A percentile compares a stretch with the other conserved stretches of the same genome.
Conservation (phyloP, 306 rosid genomes). For the Chamaecrista fasciculata region DNA sequence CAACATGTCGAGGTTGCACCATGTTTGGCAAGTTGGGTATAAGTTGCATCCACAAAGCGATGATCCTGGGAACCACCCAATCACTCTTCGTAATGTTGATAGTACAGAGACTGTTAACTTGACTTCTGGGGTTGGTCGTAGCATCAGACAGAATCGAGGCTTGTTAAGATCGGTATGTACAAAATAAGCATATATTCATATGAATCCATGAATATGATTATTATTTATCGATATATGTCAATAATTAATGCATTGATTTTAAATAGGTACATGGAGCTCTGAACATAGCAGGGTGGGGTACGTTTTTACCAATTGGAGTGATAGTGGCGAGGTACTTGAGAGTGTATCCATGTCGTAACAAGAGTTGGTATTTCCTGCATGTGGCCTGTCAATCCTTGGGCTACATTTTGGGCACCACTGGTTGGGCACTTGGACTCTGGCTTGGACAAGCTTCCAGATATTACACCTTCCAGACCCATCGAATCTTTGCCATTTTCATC, state of each 20-base stretch:
- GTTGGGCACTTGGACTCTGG: conserved; percentile 69
- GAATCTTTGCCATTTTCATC: conserved; percentile 49
- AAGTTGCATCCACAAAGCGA: not conserved
- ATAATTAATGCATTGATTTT: too few species aligned
- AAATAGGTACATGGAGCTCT: conserved; percentile 72
- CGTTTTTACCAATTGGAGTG: conserved; percentile 62
- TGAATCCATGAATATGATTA: too few species aligned
- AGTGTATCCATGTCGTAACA: conserved; percentile 23
- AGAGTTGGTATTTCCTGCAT: conserved; percentile 38
- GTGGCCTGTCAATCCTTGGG: conserved; percentile 48
- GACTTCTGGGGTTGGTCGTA: not conserved
- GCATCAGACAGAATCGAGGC: conserved; percentile 25
- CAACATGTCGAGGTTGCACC: conserved; percentile 38
- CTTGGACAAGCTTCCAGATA: conserved; percentile 62
- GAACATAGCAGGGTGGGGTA: conserved; percentile 85
- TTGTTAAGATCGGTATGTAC: conserved; percentile 48
- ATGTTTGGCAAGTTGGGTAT: conserved; percentile 81
- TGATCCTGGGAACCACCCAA: conserved; percentile 43
- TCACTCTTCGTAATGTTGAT: conserved; percentile 51
- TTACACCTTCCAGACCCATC: conserved; percentile 56
- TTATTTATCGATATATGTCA: too few species aligned
- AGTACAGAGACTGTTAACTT: conserved; percentile 62
- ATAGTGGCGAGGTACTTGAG: conserved; percentile 62
- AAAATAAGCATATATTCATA: too few species aligned
- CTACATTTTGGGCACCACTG: conserved; percentile 48